Evolutionary conservation across 192 early-diverging fungal species (phyloP).

Genomic region (Gigaspora rosea): DNA sequence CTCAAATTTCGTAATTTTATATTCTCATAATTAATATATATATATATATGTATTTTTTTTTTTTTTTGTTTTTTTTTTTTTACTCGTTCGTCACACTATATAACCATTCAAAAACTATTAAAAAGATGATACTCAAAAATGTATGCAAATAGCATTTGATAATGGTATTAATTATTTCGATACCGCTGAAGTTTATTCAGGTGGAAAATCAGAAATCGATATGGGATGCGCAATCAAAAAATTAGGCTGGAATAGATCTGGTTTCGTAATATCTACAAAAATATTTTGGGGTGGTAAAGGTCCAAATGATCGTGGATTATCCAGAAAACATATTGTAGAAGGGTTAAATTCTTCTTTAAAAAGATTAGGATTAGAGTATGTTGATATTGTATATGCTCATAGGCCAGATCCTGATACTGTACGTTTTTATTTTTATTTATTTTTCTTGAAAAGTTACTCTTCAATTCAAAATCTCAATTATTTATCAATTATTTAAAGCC

Average conservation of each 20-base stretch:
- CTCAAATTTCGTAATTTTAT: not conserved
- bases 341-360: constrained; percentile 71
- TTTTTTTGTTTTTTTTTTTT: too few relatives aligned
- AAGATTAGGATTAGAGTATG: constrained; percentile 73
- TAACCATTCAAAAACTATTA: too few relatives aligned
- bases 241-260: constrained; percentile 68
- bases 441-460: too few relatives aligned
- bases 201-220: constrained; percentile 72
- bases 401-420: constrained; percentile 67
- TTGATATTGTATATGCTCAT: constrained; percentile 81
- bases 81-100: too few relatives aligned
- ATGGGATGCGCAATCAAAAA: constrained; percentile 80
- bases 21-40: not conserved
- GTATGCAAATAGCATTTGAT: constrained; percentile 69
- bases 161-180: constrained; percentile 82
- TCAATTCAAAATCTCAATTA: not conserved
- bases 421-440: constrained; percentile 2
- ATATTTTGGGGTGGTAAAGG: constrained; percentile 73
- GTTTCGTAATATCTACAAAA: constrained; percentile 81
- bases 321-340: constrained; percentile 84
- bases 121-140: constrained; percentile 62
- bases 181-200: constrained; percentile 61
- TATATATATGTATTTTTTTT: too few relatives aligned
- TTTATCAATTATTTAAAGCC: constrained; percentile 38
- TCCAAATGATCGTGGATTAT: constrained; percentile 79